Evolutionary conservation across 371 early-diverging fungal genomes (phyloP).

Genomic region (Mucor saturninus): DNA sequence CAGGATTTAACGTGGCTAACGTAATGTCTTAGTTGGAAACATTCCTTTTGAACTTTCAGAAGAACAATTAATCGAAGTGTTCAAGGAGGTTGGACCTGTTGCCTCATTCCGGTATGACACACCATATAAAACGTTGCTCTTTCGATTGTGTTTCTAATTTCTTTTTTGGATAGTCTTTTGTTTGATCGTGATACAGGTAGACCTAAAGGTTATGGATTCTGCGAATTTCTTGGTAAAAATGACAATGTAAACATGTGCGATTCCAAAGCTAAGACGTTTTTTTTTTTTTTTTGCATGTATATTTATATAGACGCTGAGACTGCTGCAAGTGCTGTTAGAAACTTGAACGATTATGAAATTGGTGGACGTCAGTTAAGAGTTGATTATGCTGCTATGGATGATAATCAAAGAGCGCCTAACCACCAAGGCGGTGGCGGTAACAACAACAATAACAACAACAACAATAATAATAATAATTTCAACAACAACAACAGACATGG

Average conservation of each 20-base stretch:
- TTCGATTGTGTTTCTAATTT: background rate
- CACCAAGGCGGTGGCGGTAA: conserved; percentile 25
- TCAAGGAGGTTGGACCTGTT: conserved; percentile 90
- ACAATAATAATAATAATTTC: conserved; percentile 20
- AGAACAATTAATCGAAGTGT: conserved; percentile 85
- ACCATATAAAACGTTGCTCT: background rate
- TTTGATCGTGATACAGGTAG: conserved; percentile 89
- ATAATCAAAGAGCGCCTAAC: conserved; percentile 23
- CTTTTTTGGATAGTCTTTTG: conserved; percentile 59
- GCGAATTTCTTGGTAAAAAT: conserved; percentile 74
- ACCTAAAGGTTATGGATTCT: conserved; percentile 92
- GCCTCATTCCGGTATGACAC: conserved; percentile 64
- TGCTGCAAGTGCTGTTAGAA: conserved; percentile 82
- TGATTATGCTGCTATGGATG: conserved; percentile 81
- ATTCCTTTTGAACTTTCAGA: conserved; percentile 91
- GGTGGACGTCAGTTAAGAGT: conserved; percentile 83
- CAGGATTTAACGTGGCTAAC: background rate
- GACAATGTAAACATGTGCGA: background rate
- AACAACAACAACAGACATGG: conserved; percentile 31
- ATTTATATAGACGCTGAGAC: conserved; percentile 68
- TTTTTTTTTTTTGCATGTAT: background rate
- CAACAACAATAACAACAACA: background rate
- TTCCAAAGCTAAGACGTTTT: background rate
- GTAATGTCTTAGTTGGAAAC: conserved; percentile 66
- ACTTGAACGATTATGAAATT: conserved; percentile 82